Base-by-base conservation (phyloP, 1,284 basidiomycete species). In the Sanguinoderma infundibulare region DNA sequence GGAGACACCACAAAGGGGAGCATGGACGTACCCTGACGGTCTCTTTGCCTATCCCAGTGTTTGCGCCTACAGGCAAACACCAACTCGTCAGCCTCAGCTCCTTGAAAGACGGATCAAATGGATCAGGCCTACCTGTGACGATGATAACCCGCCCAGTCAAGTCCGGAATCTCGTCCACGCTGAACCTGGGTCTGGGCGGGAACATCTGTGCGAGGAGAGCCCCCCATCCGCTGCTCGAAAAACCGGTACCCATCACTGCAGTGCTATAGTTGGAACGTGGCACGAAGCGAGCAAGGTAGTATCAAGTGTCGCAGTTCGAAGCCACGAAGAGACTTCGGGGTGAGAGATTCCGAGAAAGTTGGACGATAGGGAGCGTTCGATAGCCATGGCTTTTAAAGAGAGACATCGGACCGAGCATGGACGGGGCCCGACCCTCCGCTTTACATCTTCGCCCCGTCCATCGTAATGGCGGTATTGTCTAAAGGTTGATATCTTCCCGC, bases 161-260 rank as follows among this genome's bases (percentile, higher is more conserved):
- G 66, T 86, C 81, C 0, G 82, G 82, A 5, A 89, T 80, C 51
- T 86, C 74, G 0, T 74, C 73, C 0, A 72, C 71, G 3, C 66
- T 74, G 75, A 81, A 87, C 40, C 70, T 70, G 1, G 83, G 68
- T 59, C 73, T 75, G 2, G 82, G 79, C 49, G 83, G 82, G 59
- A 52, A 51, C 7, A 14, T 32, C 24, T 38, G 38, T 3, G 50
- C 30, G 14, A 39, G 8, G 17, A 44, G 7, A 8, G 42, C 17
- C 9, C 10, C 15, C n/a, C 51, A 49, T 44, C 20, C 30, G 12
- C 8, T 42, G 22, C 34, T 34, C 34, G 40, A 42, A 7, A 22
- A 20, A 20, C 8, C 8, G 17, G 22, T 7, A 42, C 40, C 9
- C 40, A 42, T 42, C 8, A 5, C 40, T 8, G 17, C 39, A n/a